These are phyloP conservation scores for Yamadazyma buinensis DNA, from an alignment of 1,139 yeast species.

Conservation along the genomic window DNA sequence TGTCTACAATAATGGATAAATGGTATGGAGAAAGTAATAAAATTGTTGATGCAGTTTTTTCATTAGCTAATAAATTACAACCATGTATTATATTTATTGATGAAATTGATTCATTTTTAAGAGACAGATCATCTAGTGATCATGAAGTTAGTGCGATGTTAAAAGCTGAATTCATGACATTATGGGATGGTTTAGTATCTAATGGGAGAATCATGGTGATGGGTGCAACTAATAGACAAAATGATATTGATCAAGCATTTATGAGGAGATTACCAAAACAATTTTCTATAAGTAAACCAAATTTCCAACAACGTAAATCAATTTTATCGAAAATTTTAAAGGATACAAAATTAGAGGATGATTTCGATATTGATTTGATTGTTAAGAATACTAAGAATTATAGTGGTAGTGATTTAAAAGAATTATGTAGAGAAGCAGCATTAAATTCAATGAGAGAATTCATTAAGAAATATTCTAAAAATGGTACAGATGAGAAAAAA, in stretches of 20 bases:
- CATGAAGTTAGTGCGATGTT: conserved; percentile 96
- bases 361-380: conserved; percentile 59
- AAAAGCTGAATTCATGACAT: conserved; percentile 95
- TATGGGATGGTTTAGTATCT: conserved; percentile 89
- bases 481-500: conserved; percentile 26
- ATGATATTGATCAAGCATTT: conserved; percentile 90
- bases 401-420: conserved; percentile 91
- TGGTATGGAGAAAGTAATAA: conserved; percentile 98
- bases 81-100: conserved; percentile 96
- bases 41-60: conserved; percentile 88
- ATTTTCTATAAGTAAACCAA: conserved; percentile 77
- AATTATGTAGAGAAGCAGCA: conserved; percentile 91
- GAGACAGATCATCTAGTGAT: conserved; percentile 81
- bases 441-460: conserved; percentile 85
- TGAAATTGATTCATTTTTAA: conserved; percentile 90
- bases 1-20: conserved; percentile 95
- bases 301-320: conserved; percentile 60
- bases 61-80: conserved; percentile 83
- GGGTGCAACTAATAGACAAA: conserved; percentile 93
- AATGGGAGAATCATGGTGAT: conserved; percentile 80
- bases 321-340: conserved; percentile 65
- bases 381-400: conserved; percentile 67
- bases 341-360: conserved; percentile 58
- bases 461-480: conserved; percentile 48
- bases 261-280: conserved; percentile 90